These are phyloP conservation scores for Coniella lustricola DNA, from an alignment of 2,329 filamentous ascomycete species.

Conservation along the genomic window DNA sequence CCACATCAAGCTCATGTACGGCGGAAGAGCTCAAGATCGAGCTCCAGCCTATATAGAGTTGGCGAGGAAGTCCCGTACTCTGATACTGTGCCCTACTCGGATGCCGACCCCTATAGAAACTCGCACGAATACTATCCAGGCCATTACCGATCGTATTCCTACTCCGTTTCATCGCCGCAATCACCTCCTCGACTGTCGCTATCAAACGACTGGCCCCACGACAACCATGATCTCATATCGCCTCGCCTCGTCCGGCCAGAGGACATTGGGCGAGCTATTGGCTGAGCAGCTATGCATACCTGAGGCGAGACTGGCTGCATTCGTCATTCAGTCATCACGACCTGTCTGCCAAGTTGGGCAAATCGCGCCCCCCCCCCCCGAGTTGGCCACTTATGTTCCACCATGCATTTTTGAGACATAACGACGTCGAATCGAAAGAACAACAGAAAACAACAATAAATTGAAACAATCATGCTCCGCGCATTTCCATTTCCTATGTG, in stretches of 20 bases:
- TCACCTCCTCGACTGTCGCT: slow-evolving; percentile 37
- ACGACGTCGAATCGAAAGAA: not conserved
- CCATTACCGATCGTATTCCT: slow-evolving; percentile 13
- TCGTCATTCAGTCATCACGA: no score
- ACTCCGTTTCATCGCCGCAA: slow-evolving; percentile 31
- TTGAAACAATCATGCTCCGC: not conserved
- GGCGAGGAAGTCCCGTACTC: slow-evolving; percentile 24
- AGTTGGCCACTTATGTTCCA: no score
- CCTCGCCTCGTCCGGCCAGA: slow-evolving; percentile 39
- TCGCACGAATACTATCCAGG: slow-evolving; percentile 26
- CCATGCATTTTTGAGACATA: not conserved
- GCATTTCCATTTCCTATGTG: not conserved
- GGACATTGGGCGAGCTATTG: slow-evolving; percentile 48
- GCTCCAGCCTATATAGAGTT: slow-evolving; percentile 34
- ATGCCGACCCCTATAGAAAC: slow-evolving; percentile 28
- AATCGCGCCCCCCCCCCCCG: no score
- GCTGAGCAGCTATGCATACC: slow-evolving; percentile 26
- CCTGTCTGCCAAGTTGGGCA: no score
- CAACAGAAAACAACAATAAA: not conserved
- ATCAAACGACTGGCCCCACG: slow-evolving; percentile 38
- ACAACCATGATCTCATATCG: slow-evolving; percentile 37
- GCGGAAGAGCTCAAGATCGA: slow-evolving; percentile 41
- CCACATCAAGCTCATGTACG: slow-evolving; percentile 33
- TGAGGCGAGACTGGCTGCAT: no score
- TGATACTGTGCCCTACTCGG: slow-evolving; percentile 15